Base-by-base conservation (phyloP, 768 basidiomycete species). In the Cystoderma amianthinum region DNA sequence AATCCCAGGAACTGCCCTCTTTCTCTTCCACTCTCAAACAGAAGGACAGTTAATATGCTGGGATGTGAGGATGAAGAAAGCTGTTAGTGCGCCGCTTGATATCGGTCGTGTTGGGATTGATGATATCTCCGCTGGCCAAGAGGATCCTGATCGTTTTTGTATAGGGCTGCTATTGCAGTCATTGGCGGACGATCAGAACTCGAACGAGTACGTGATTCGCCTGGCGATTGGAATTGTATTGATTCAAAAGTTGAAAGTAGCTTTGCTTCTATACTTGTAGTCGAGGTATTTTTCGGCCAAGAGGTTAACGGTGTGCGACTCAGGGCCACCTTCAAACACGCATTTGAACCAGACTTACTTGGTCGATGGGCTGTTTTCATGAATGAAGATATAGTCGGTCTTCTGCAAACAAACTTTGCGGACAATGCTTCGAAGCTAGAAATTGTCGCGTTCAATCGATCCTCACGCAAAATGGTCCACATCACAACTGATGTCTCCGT, bases 361-460 rank as follows among this genome's bases (percentile, higher is more conserved):
- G n/a, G n/a, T n/a, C n/a, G n/a, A n/a, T 58, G 54, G 56, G 58
- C 55, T 9, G 45, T 54, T 1, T 60, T 62, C 39, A 46, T 59
- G 53, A 55, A 53, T 19, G 40, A 44, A 6, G 58, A 56, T 7
- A 45, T 56, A 28, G 51, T 55, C 18, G 60, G 60, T 15, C 49
- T 52, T n/a, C 45, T 62, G 20, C 49, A 48, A 19, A 48, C 39
- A 13, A 32, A 22, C 6, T 5, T 11, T 40, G 38, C 41, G 12
- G 34, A 13, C 7, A n/a, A 5, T 12, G 25, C 13, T 9, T 19
- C 44, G 13, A 42, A 35, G 16, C 40, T 55, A 13, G 44, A 46
- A 15, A 40, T 59, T 15, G 12, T 51, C 4, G 54, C 56, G 10
- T 36, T 53, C 36, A 58, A 60, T 33, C 43, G 51, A 30, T 32